Base-by-base conservation (phyloP, 306 rosid species). In the Quercus glauca region DNA sequence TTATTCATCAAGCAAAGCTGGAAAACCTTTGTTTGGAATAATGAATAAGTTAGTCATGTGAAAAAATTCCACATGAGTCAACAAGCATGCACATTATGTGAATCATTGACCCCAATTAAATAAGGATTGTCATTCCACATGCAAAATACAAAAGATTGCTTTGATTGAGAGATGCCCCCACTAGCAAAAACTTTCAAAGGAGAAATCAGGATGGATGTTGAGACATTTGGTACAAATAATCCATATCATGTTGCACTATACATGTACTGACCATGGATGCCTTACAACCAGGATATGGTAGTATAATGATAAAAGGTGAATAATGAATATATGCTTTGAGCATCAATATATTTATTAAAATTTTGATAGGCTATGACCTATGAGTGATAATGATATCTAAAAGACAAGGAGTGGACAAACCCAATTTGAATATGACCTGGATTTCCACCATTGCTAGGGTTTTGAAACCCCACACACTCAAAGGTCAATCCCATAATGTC, bases 351-450 rank as follows among this genome's bases (percentile, higher is more conserved):
- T 1, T 61, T 10, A 6, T 20, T 8, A 21, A 29, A 61, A 73
- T 5, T 29, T 33, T 23, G 58, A 49, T 60, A 21, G 79, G 14
- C 12, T 61, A 83, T 67, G 84, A 37, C 10, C 12, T 61, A 83
- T 67, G 84, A 37, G 69, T 71, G 88, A 78, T 70, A 84, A 82
- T 75, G 87, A 88, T 67, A 55, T 73, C 58, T 20, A 57, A 79
- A 78, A 26, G 87, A 86, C 64, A 83, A 35, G 43, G 79, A 23
- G 76, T 59, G 76, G 86, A 76, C 84, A 83, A 79, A 76, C 20
- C 69, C 75, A 79, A 72, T 56, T 41, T 61, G 81, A 77, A 80
- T 2, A 53, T 90, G 91, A 87, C 73, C 75, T 87, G 91, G 93
- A 89, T 78, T 86, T 86, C 91, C 91, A 87, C 88, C 80, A 75